Evolutionary conservation across 352 stramenopile species (phyloP).

Genomic region (Phytophthora palmivora): DNA sequence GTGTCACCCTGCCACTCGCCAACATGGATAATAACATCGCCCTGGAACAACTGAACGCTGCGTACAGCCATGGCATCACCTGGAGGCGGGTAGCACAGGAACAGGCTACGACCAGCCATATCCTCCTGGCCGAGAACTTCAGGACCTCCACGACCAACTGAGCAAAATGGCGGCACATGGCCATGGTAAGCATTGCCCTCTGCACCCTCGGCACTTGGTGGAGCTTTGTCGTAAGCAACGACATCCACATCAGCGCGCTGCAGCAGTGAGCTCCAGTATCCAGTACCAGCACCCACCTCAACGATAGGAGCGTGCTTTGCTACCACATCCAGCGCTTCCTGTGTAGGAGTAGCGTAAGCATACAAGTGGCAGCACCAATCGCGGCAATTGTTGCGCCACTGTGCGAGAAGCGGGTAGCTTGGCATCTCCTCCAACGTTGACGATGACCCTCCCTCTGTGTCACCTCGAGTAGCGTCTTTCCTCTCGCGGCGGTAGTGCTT

Average conservation of each 20-base stretch:
- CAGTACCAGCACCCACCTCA: constrained; percentile 90
- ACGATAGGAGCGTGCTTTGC: constrained; percentile 72
- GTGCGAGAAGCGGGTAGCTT: constrained; percentile 64
- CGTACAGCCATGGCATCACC: constrained; percentile 67
- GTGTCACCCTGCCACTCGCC: constrained; percentile 87
- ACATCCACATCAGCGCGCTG: constrained; percentile 76
- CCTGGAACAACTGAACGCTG: constrained; percentile 69
- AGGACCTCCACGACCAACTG: constrained; percentile 59
- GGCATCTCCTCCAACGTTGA: constrained; percentile 55
- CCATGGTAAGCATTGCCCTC: constrained; percentile 69
- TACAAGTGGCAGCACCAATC: constrained; percentile 84
- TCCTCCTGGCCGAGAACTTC: constrained; percentile 58
- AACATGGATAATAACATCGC: constrained; percentile 69
- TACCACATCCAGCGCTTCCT: constrained; percentile 56
- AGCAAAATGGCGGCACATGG: constrained; percentile 69
- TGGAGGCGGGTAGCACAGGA: constrained; percentile 79
- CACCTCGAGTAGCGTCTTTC: constrained; percentile 21
- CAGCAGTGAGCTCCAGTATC: constrained; percentile 89
- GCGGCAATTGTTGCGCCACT: constrained; percentile 83
- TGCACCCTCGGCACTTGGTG: constrained; percentile 38
- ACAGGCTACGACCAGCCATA: constrained; percentile 52
- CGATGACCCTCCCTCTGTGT: constrained; percentile 6
- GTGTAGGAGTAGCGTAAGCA: constrained; percentile 71
- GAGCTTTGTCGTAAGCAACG: constrained; percentile 68
- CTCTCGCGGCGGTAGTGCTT: constrained; percentile 65